Evolutionary conservation across 2,329 filamentous ascomycete species (phyloP), one percentile per base, ranked within the genome.

Genomic region (Penicillium sp.): DNA sequence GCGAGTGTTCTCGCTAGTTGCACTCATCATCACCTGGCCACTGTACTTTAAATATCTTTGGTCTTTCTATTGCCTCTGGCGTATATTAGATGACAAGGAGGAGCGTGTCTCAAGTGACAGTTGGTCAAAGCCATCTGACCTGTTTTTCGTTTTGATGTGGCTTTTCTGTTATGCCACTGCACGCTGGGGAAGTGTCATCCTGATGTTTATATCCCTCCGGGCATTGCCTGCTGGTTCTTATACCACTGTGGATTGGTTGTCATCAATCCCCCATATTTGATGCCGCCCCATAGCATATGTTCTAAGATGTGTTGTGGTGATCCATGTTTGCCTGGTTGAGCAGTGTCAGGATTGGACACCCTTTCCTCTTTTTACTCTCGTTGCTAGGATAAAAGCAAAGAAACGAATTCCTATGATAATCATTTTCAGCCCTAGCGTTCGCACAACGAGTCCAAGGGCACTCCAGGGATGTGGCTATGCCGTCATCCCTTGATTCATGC

Each of bases 171-270:
- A 21, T 43, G 23, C 17, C 12, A 47, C 50, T 8, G 33, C 56
- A 13, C 50, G 57, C 19, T 43, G 50, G 29, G 57, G 59, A 17
- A 46, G 8, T 25, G n/a, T 62, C 25, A 47, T 62, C 8, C 45
- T 62, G 7, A 58, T 60, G 51, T 48, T 62, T 9, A 56, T 58
- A 12, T 60, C 59, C 15, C 41, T 62, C 6, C 41, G 54, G 23
- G 59, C 47, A n/a, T 49, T 62, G 8, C 54, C 61, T n/a, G 54
- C 48, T 38, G 45, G 51, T 7, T 62, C 54, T 31, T 60, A 45
- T 35, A 33, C 21, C 10, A 35, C 43, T 2, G 48, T 63, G 25
- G 35, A 53, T 29, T 63, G 57, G 57, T 27, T 60, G 31, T 50
- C 54, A 12, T 48, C 54, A 4, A 58, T 63, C n/a, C 54, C 60